Evolutionary conservation across 208 protist species (phyloP).

Genomic region (Leishmania turanica): DNA sequence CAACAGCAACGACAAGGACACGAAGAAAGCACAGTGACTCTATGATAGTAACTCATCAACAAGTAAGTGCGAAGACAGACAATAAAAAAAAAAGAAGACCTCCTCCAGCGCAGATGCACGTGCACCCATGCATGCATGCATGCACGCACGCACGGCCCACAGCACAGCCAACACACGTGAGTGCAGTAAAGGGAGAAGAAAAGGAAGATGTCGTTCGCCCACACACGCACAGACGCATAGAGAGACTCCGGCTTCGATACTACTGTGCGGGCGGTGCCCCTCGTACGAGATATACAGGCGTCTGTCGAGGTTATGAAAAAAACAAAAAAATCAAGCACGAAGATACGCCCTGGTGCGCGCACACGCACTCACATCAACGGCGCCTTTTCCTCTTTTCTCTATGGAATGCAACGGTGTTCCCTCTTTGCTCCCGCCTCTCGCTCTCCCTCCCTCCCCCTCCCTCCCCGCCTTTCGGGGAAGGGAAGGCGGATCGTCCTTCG

Average conservation of each 20-base stretch:
- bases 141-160: background rate
- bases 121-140: background rate
- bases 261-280: background rate
- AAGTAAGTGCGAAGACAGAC: background rate
- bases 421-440: background rate
- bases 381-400: background rate
- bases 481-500: background rate
- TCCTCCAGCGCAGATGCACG: background rate
- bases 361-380: background rate
- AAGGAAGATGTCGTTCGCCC: background rate
- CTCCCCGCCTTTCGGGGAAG: too few relatives aligned
- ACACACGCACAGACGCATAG: background rate
- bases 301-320: background rate
- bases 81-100: background rate
- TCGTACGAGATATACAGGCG: background rate
- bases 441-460: background rate
- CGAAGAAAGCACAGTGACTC: background rate
- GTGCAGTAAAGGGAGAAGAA: background rate
- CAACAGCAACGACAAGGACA: background rate
- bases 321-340: background rate
- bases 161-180: background rate
- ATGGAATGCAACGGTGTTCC: background rate
- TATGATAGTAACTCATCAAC: background rate
- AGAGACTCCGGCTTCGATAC: background rate
- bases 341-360: background rate